These are phyloP conservation scores for Plasmodium berghei DNA, from an alignment of 169 alveolate genomes.

Conservation along the genomic window DNA sequence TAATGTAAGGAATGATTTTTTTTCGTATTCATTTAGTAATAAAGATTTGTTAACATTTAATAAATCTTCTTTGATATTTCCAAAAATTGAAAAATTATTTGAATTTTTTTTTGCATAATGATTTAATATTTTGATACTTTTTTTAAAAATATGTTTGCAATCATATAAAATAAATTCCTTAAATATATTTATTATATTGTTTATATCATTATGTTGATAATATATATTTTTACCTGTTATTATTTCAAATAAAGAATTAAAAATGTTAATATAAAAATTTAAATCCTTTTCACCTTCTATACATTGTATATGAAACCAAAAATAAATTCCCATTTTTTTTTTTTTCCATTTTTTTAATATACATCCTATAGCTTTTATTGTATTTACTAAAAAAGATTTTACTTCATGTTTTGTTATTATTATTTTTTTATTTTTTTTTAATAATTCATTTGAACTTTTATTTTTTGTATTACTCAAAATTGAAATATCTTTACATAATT, in stretches of 20 bases:
- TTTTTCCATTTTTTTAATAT: slow-evolving; percentile 43
- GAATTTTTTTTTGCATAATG: slow-evolving; percentile 55
- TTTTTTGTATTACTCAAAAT: background rate
- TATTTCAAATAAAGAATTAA: slow-evolving; percentile 45
- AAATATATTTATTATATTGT: slow-evolving; percentile 24
- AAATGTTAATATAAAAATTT: slow-evolving; percentile 29
- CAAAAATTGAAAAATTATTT: slow-evolving; percentile 15
- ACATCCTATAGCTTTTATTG: slow-evolving; percentile 60
- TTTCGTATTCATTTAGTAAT: slow-evolving; percentile 4
- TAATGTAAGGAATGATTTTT: too few relatives aligned
- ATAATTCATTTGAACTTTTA: background rate
- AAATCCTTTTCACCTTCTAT: slow-evolving; percentile 43
- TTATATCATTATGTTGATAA: slow-evolving; percentile 32
- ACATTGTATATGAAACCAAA: slow-evolving; percentile 69
- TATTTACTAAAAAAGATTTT: slow-evolving; percentile 33
- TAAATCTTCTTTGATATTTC: slow-evolving; percentile 13
- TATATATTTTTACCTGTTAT: slow-evolving; percentile 65
- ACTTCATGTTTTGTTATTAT: slow-evolving; percentile 38
- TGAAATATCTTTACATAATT: background rate
- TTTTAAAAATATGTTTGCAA: slow-evolving; percentile 57
- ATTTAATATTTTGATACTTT: slow-evolving; percentile 26
- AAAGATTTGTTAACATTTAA: slow-evolving; percentile 29
- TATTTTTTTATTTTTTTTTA: slow-evolving; percentile 5
- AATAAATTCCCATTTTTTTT: slow-evolving; percentile 33
- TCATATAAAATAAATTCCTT: slow-evolving; percentile 55